phyloP scores from a whole-genome alignment of 225 moss, liverwort and hornwort genomes.

The Polytrichum commune region DNA sequence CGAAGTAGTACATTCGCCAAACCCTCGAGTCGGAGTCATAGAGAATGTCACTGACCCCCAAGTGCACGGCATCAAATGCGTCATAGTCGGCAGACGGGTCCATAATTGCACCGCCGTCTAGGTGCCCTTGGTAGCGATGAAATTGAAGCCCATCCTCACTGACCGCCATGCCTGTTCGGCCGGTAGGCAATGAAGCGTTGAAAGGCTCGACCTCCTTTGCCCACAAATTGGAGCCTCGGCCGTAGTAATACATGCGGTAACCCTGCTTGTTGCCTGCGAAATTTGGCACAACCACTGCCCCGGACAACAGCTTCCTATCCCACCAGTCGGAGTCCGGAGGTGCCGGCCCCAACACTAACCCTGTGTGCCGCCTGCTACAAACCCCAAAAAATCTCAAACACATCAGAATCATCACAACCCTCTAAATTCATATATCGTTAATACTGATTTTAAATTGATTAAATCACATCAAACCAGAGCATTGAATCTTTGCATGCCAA shows the following conservation, averaged over 20 bases:
- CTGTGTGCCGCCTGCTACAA: constrained; percentile 28
- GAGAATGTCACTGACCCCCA: constrained; percentile 55
- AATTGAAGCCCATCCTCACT: constrained; percentile 47
- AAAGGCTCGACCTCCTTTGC: constrained; percentile 52
- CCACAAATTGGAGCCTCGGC: constrained; percentile 43
- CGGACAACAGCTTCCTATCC: constrained; percentile 45
- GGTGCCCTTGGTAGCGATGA: constrained; percentile 41
- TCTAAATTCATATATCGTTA: too few relatives aligned
- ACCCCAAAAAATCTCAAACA: too few relatives aligned
- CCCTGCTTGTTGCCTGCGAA: constrained; percentile 19
- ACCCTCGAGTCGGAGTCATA: constrained; percentile 14
- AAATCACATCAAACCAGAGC: too few relatives aligned
- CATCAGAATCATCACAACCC: too few relatives aligned
- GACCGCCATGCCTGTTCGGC: constrained; percentile 52
- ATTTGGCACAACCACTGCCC: constrained; percentile 40
- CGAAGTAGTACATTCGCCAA: constrained; percentile 62
- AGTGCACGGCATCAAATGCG: constrained; percentile 61
- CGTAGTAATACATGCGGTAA: constrained; percentile 67
- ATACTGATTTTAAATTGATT: too few relatives aligned
- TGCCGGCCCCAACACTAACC: constrained; percentile 47
- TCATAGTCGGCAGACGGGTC: constrained; percentile 46
- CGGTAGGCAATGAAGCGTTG: constrained; percentile 45
- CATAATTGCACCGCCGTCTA: constrained; percentile 57
- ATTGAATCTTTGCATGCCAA: too few relatives aligned
- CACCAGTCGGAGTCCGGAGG: constrained; percentile 51